Evolutionary conservation across 2,329 filamentous ascomycete genomes (phyloP).

Genomic region (Diaporthe helianthi): DNA sequence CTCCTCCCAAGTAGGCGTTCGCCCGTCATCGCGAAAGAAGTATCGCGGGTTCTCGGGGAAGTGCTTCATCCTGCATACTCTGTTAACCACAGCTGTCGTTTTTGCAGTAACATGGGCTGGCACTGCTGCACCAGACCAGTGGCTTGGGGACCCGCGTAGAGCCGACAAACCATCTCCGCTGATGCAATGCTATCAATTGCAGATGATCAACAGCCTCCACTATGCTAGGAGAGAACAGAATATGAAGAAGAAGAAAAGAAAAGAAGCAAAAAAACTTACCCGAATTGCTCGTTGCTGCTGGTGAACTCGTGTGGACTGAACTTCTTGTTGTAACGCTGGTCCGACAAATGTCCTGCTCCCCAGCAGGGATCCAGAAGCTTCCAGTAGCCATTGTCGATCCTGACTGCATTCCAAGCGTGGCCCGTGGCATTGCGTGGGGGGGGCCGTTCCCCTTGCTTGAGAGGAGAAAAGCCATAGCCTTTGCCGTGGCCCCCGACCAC

Average conservation of each 20-base stretch:
- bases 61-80: slow-evolving; percentile 58
- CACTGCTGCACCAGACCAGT: background rate
- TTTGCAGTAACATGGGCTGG: background rate
- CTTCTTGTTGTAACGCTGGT: slow-evolving; percentile 66
- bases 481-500: slow-evolving; percentile 84
- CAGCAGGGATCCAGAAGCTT: slow-evolving; percentile 92
- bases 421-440: slow-evolving; percentile 68
- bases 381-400: slow-evolving; percentile 86
- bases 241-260: too few species aligned
- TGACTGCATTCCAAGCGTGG: slow-evolving; percentile 94
- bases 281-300: slow-evolving; percentile 78
- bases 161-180: too few species aligned
- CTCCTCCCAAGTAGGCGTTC: slow-evolving; percentile 76
- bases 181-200: too few species aligned
- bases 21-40: slow-evolving; percentile 79
- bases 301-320: slow-evolving; percentile 72
- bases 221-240: background rate
- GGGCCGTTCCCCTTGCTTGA: slow-evolving; percentile 68
- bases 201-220: background rate
- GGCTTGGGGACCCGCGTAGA: background rate
- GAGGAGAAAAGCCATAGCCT: slow-evolving; percentile 74
- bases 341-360: slow-evolving; percentile 79
- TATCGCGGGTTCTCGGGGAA: slow-evolving; percentile 73
- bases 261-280: slow-evolving; percentile 48
- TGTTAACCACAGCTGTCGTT: background rate